Conservation (phyloP, 2,329 filamentous ascomycete genomes). For the Aureobasidium sp. region DNA sequence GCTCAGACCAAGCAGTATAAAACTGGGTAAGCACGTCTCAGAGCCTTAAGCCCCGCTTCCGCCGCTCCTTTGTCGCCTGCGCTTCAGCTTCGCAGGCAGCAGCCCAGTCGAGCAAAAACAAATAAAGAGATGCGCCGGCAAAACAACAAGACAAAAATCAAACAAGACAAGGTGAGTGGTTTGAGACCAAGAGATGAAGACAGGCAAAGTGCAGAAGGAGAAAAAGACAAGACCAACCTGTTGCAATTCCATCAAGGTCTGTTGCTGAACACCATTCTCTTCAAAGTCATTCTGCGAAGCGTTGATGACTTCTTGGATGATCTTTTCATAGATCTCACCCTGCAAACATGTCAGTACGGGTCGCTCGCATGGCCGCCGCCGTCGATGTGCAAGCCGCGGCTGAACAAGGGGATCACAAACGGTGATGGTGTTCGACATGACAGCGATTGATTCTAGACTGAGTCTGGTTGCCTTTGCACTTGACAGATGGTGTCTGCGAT, state of each 20-base stretch:
- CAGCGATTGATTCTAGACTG: not conserved
- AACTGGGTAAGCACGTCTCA: not conserved
- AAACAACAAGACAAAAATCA: not conserved
- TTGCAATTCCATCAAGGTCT: constrained; percentile 77
- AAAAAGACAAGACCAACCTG: constrained; percentile 50
- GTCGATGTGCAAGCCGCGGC: not conserved
- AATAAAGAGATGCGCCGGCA: not conserved
- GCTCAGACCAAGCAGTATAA: constrained; percentile 10
- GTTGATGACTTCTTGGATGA: constrained; percentile 62
- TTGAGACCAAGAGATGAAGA: not conserved
- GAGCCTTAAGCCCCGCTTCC: constrained; percentile 13
- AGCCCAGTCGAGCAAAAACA: not conserved
- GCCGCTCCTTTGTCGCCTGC: not conserved
- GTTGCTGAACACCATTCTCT: constrained; percentile 84
- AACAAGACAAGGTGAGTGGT: too few relatives aligned
- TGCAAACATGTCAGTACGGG: constrained; percentile 21
- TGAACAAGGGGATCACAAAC: constrained; percentile 11
- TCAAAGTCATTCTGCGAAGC: constrained; percentile 87
- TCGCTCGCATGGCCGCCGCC: not conserved
- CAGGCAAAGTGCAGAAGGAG: constrained; percentile 11
- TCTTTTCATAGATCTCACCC: constrained; percentile 79
- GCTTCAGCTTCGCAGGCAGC: constrained; percentile 10
- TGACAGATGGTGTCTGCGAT: not conserved
- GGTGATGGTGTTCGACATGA: constrained; percentile 16
- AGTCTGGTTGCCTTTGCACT: not conserved